Evolutionary conservation across 2,329 filamentous ascomycete species (phyloP).

Genomic region (Pestalotiopsis sp.): DNA sequence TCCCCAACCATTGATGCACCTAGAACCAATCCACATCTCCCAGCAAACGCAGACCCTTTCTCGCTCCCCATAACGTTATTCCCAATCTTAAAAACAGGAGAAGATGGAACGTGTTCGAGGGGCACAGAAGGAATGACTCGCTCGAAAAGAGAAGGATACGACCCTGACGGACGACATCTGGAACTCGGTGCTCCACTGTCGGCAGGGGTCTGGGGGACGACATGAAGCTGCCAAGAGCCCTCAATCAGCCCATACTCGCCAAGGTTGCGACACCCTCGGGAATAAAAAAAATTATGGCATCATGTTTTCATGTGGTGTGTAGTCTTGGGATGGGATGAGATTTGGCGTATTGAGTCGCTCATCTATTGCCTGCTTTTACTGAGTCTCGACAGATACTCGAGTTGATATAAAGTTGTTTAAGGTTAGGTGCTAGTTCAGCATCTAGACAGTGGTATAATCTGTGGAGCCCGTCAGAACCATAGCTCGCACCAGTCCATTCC

Average conservation of each 20-base stretch:
- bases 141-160: not conserved
- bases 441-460: not conserved
- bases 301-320: not conserved
- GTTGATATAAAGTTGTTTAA: not conserved
- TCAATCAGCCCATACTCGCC: not conserved
- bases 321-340: not conserved
- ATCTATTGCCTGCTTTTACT: not conserved
- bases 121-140: not conserved
- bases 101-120: not conserved
- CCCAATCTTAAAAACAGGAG: not conserved
- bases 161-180: constrained; percentile 1
- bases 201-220: constrained; percentile 1
- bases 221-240: constrained; percentile 7
- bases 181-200: not conserved
- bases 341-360: not conserved
- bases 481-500: not conserved
- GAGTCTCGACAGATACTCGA: not conserved
- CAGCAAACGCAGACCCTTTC: not conserved
- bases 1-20: not conserved
- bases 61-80: not conserved
- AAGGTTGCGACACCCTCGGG: not conserved
- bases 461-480: not conserved
- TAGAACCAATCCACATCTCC: not conserved
- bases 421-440: not conserved
- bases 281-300: not conserved